Evolutionary conservation across 2,329 filamentous ascomycete genomes (phyloP), one percentile per base, ranked within the genome.

Genomic region (Leptographium flavum): DNA sequence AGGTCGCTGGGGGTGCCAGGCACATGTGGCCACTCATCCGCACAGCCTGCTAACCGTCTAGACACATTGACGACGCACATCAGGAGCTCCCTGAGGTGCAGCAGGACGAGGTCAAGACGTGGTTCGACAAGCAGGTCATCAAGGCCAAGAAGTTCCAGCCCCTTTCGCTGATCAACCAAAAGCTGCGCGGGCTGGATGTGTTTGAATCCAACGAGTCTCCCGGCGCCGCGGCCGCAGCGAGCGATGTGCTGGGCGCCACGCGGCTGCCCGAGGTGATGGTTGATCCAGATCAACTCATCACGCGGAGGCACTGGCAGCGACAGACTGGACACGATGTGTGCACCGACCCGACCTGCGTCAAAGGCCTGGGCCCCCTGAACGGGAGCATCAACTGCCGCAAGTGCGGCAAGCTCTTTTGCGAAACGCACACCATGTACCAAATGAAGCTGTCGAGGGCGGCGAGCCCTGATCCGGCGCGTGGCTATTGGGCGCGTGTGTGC

Each of bases 341-440:
- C 58, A 83, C 88, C 9, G 92, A 98, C 55, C 90, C 88, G 1
- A 71, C 81, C 19, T 98, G 92, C 55, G 85, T 79, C 27, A 85
- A 83, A 60, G 74, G 79, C 23, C 66, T 98, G 5, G 87, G 87
- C 1, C 73, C 82, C 3, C 73, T 83, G 7, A 88, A 83, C 55
- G 87, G 87, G 17, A 87, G 74, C 56, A 80, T 98, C 55, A 95
- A 98, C 60, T 98, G 92, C 62, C 75, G 92, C 51, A 87, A 88
- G 51, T 98, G 92, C 57, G 92, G 92, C 7, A 81, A 82, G 54
- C 66, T 98, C 35, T 98, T 96, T 59, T 98, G 92, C 62, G 92
- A 96, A 58, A 85, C 90, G 54, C 92, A 98, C 60, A 96, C 92
- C 43, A 94, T 98, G 88, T 98, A 96, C 58, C 90, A 98, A 66